Evolutionary conservation across 108 stramenopile genomes (phyloP), one percentile per base, ranked within the genome.

Genomic region (Skeletonema grethae): DNA sequence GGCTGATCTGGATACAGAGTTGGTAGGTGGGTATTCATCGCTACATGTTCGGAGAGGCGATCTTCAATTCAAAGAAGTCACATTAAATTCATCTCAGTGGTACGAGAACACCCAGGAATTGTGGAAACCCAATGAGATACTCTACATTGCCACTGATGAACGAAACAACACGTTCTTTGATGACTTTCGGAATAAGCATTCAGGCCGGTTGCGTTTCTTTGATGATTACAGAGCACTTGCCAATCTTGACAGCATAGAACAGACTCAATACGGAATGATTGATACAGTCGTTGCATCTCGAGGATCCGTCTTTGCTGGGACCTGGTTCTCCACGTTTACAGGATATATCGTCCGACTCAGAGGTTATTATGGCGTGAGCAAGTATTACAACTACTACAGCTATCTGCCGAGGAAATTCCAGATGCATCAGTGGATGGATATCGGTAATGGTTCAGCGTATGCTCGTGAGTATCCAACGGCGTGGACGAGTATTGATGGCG

Each of bases 121-220:
- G 12, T 65, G 61, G 65, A 70, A 69, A 48, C 77, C 78, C 1
- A 76, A 82, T 45, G 86, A 87, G 81, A 85, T 88, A 18, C 30
- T 95, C n/a, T 97, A 85, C 66, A 79, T 97, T 60, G 96, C 94
- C 9, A 93, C 96, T 16, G 96, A 97, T 65, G 96, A 95, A 72
- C 76, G 72, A 12, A 71, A 94, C 73, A 80, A 84, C 50, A 69
- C 90, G 5, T 97, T 85, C 70, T 97, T 95, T 76, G 89, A 95
- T 59, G 75, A 84, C 16, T 80, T 97, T 57, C 80, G 73, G 11
- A 75, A 80, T n/a, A 83, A 91, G 57, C 82, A 87, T 69, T 77
- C 82, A 7, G 77, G 80, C 8, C 58, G 20, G 13, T 31, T 97
- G 45, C 75, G 82, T 35, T 94, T 93, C 67, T 69, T 95, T 2